Conservation (phyloP, 1,284 basidiomycete genomes). For the Ceratobasidium sp. region DNA sequence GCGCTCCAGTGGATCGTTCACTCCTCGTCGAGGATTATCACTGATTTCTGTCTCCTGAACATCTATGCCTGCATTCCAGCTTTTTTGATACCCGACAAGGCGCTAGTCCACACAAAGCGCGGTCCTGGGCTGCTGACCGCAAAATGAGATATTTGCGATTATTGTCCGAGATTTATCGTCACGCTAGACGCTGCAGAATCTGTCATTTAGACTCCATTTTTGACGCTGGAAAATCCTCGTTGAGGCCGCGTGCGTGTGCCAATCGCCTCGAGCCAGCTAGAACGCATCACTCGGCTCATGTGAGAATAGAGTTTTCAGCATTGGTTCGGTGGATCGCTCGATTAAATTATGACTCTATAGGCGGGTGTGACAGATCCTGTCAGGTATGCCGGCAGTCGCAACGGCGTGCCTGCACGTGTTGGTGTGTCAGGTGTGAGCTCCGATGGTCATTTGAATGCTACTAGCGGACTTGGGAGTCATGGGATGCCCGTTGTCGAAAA, state of each 20-base stretch:
- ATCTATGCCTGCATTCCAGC: slow-evolving; percentile 13
- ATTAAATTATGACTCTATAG: not conserved
- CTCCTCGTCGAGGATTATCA: not conserved
- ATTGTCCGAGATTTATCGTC: slow-evolving; percentile 13
- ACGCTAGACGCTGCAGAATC: not conserved
- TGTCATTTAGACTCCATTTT: slow-evolving; percentile 12
- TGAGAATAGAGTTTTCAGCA: slow-evolving; percentile 1
- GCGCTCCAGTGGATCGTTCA: not conserved
- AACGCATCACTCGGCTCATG: not conserved
- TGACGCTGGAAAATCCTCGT: slow-evolving; percentile 5
- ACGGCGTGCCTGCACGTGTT: slow-evolving; percentile 32
- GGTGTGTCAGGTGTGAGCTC: not conserved
- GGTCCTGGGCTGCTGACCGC: slow-evolving; percentile 15
- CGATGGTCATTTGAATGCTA: not conserved
- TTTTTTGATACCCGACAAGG: slow-evolving; percentile 28
- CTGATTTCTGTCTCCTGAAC: not conserved
- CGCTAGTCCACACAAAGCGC: slow-evolving; percentile 28
- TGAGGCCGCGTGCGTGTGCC: not conserved
- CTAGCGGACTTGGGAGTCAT: not conserved
- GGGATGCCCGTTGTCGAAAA: not conserved
- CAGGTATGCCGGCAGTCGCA: not conserved
- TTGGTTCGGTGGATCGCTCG: not conserved
- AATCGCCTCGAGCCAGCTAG: slow-evolving; percentile 23
- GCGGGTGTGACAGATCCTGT: not conserved
- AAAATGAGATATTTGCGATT: slow-evolving; percentile 12